Percentiles rank a stretch among this genome's conserved stretches.
Conservation (phyloP, 352 stramenopile genomes). For the Pythium graminicola region DNA sequence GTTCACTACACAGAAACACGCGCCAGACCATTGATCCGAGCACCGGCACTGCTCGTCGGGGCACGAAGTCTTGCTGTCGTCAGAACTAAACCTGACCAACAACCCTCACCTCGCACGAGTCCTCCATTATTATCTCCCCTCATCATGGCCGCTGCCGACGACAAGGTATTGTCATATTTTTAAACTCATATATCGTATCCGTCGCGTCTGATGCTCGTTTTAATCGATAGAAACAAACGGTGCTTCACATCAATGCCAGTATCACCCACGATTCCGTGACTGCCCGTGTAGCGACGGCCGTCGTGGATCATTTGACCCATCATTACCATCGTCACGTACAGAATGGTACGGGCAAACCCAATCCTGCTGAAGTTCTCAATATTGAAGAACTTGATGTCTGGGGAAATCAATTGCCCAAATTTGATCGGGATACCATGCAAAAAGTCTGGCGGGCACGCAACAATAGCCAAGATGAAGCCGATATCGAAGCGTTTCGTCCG, state of each 20-base stretch:
- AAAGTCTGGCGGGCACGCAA: slow-evolving; percentile 63
- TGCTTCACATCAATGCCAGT: slow-evolving; percentile 73
- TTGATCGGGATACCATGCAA: slow-evolving; percentile 65
- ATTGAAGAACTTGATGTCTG: slow-evolving; percentile 69
- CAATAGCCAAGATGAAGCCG: slow-evolving; percentile 44
- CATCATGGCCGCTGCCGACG: too few relatives aligned
- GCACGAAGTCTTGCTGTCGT: too few relatives aligned
- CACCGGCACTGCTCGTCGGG: too few relatives aligned
- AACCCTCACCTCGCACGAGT: background rate
- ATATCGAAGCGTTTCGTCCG: slow-evolving; percentile 51
- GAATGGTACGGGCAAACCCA: slow-evolving; percentile 21
- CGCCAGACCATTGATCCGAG: too few relatives aligned
- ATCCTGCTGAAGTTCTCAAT: slow-evolving; percentile 45
- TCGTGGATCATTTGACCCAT: slow-evolving; percentile 64
- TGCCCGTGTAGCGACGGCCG: slow-evolving; percentile 52
- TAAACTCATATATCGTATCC: background rate
- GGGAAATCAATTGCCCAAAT: slow-evolving; percentile 52
- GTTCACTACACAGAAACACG: slow-evolving; percentile 20
- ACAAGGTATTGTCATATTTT: slow-evolving; percentile 7
- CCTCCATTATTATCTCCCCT: too few relatives aligned
- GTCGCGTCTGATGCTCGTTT: background rate
- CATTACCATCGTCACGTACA: slow-evolving; percentile 59
- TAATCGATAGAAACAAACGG: slow-evolving; percentile 47
- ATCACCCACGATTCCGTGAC: slow-evolving; percentile 70
- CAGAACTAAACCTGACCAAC: slow-evolving; percentile 10